A percentile compares a stretch with the other conserved stretches of the same genome.
Evolutionary conservation across 495 filamentous ascomycete genomes (phyloP).

Genomic region (Xylaria castorea): DNA sequence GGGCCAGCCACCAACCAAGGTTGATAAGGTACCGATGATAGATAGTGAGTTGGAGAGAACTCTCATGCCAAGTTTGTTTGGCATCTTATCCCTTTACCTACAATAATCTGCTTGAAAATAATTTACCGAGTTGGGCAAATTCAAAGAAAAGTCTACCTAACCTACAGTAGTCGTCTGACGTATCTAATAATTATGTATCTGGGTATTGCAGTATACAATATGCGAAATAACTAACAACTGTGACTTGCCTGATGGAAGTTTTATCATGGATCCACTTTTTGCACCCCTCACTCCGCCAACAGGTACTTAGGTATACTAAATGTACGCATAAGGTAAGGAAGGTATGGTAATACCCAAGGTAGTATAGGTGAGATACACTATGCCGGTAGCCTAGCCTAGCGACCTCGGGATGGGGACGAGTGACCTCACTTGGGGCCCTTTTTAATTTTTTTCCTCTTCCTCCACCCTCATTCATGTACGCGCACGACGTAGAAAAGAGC

Average conservation of each 20-base stretch:
- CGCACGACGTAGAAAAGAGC: conserved; percentile 12
- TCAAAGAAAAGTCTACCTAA: background rate
- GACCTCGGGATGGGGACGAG: conserved; percentile 10
- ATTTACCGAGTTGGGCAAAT: background rate
- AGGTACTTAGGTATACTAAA: no score
- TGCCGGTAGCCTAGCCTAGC: conserved; percentile 6
- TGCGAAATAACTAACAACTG: background rate
- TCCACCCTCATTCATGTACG: background rate
- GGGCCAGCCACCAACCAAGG: conserved; percentile 7
- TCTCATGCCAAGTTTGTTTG: background rate
- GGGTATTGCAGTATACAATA: background rate
- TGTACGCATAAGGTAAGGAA: no score
- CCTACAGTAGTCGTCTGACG: background rate
- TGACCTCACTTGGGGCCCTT: conserved; percentile 11
- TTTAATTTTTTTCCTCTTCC: conserved; percentile 13
- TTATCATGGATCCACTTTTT: background rate
- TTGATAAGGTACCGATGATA: conserved; percentile 16
- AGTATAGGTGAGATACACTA: background rate
- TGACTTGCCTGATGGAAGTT: background rate
- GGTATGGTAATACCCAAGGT: conserved; percentile 7
- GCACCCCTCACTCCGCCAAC: conserved; percentile 17
- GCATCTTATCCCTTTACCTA: background rate
- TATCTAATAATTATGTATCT: background rate
- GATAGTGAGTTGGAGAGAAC: background rate
- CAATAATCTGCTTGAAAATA: background rate